phyloP scores from a whole-genome alignment of 1,284 basidiomycete species.

The Trametes hirsuta region DNA sequence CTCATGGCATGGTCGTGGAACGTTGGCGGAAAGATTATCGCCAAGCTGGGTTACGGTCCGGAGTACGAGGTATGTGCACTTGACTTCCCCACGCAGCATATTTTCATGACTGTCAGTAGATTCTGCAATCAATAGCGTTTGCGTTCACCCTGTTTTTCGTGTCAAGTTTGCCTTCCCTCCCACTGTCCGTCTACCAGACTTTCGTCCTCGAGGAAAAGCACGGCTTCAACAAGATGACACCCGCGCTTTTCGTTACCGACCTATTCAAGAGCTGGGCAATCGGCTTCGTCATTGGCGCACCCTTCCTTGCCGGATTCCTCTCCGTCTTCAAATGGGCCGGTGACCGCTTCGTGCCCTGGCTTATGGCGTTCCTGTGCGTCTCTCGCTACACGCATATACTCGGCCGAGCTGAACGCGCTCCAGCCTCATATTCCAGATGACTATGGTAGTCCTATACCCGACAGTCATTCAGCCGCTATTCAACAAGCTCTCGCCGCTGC shows the following conservation, averaged over 20 bases:
- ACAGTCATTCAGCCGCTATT: constrained; percentile 94
- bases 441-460: constrained; percentile 86
- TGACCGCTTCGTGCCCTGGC: constrained; percentile 84
- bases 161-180: constrained; percentile 71
- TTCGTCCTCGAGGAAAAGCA: constrained; percentile 96
- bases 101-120: constrained; percentile 46
- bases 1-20: constrained; percentile 85
- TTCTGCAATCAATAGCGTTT: constrained; percentile 84
- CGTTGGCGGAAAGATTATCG: constrained; percentile 54
- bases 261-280: constrained; percentile 81
- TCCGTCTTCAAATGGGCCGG: constrained; percentile 94
- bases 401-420: neutral
- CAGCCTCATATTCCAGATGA: constrained; percentile 82
- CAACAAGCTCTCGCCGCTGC: constrained; percentile 93
- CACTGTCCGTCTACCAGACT: constrained; percentile 82
- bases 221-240: constrained; percentile 96
- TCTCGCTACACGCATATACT: too few relatives aligned
- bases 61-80: constrained; percentile 63
- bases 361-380: constrained; percentile 82
- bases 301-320: constrained; percentile 87
- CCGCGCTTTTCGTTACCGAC: constrained; percentile 75
- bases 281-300: constrained; percentile 79
- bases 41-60: constrained; percentile 59
- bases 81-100: neutral
- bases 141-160: constrained; percentile 68